Evolutionary conservation across 116 monocot species (phyloP).

Genomic region (Phalaenopsis hybrid): DNA sequence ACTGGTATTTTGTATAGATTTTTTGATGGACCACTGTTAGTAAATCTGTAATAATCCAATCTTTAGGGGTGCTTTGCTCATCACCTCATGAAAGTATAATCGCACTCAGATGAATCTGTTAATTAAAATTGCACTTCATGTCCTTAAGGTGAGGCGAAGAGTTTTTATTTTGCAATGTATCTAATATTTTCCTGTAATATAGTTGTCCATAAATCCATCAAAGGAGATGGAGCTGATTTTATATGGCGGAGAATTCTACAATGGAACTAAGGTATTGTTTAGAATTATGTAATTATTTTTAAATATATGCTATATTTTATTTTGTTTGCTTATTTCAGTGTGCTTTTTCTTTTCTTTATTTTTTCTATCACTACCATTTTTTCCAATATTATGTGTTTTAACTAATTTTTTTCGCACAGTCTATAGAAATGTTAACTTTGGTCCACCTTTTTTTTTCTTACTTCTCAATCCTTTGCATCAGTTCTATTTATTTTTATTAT

Average conservation of each 20-base stretch:
- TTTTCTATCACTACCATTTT: background rate
- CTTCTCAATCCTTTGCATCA: background rate
- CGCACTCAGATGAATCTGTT: background rate
- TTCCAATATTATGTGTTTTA: background rate
- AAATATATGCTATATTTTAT: background rate
- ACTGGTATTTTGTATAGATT: background rate
- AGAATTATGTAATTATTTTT: background rate
- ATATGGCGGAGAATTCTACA: slow-evolving; percentile 97
- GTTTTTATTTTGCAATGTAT: slow-evolving; percentile 7
- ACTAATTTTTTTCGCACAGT: background rate
- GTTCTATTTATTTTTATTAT: background rate
- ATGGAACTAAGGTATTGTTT: slow-evolving; percentile 73
- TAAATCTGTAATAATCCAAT: background rate
- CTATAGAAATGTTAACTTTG: background rate
- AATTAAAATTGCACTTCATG: background rate
- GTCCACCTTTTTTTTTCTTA: background rate
- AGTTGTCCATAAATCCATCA: slow-evolving; percentile 74
- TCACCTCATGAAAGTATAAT: background rate
- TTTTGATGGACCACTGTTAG: background rate
- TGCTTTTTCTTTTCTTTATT: background rate
- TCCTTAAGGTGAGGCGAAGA: background rate
- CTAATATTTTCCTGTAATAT: slow-evolving; percentile 15
- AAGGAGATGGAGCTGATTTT: slow-evolving; percentile 85
- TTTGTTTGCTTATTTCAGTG: background rate
- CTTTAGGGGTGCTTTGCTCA: background rate